Conservation (phyloP, 129 eudicot species). For the Oenanthe sinensis region DNA sequence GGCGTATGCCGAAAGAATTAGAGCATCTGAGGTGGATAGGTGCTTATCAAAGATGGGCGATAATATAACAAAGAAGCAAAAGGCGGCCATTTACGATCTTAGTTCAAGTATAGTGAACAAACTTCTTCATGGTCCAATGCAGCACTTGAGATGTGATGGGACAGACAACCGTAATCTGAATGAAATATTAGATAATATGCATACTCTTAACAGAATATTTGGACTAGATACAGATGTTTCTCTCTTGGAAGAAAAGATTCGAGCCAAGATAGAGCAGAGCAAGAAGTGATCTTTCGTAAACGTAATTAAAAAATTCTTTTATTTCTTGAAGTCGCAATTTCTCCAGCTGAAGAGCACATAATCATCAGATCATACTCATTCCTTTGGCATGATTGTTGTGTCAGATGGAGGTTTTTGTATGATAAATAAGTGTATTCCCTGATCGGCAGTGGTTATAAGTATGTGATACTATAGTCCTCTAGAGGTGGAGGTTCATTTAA, state of each 20-base stretch:
- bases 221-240: conserved; percentile 58
- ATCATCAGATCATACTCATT: neutral
- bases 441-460: neutral
- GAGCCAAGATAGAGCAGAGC: conserved; percentile 62
- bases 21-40: conserved; percentile 70
- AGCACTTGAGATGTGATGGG: conserved; percentile 76
- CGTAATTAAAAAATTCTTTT: neutral
- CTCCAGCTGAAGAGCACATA: neutral
- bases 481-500: neutral
- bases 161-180: conserved; percentile 35
- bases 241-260: conserved; percentile 58
- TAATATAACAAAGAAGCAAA: conserved; percentile 40
- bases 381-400: neutral
- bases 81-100: conserved; percentile 63
- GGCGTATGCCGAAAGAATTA: conserved; percentile 67
- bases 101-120: conserved; percentile 67
- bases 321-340: neutral
- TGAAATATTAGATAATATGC: conserved; percentile 78
- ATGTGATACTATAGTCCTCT: neutral
- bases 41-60: conserved; percentile 67
- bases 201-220: conserved; percentile 68
- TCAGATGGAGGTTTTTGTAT: neutral
- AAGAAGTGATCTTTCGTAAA: conserved; percentile 21
- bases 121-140: conserved; percentile 93
- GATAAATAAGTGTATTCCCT: neutral